Base-by-base conservation (phyloP, 176 grass and related monocot genomes). In the sorghum (Sorghum bicolor) region DNA sequence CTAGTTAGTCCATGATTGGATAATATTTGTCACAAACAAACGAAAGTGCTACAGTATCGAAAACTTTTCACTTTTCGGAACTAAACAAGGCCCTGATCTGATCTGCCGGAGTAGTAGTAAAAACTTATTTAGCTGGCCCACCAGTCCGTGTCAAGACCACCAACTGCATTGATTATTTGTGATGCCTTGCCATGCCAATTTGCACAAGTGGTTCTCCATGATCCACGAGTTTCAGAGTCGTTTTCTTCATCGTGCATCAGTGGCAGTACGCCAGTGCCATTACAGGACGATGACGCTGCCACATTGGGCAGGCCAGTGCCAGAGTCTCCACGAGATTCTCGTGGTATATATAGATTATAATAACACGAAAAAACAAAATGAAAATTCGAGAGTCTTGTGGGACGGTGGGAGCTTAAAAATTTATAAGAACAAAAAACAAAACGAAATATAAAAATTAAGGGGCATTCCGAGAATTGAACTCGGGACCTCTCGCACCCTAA, bases 391-490 rank as follows among this genome's bases (percentile, higher is more conserved):
- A 48, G 17, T 52, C 14, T 14, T 2, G 44, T 44, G 43, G 43
- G 43, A 4, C 10, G 0, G 12, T 45, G 13, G 43, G 43, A 45
- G 14, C 16, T 47, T 47, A 16, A 16, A 47, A 0, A 47, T n/a
- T n/a, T n/a, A 47, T 40, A 50, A 52, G 6, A 10, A 25, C 3
- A 16, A 4, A 28, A 62, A 38, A 38, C 2, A 12, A 9, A 14
- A 15, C 2, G 2, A n/a, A 10, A 8, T 48, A 16, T 0, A n/a
- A 10, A 8, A 63, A 16, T 0, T n/a, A n/a, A 0, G 91, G 87
- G 87, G 93, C 91, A 98, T 92, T 95, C 87, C 87, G 91, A 92
- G 89, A 98, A 94, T 93, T 95, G 92, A 95, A 98, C 87, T 98
- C 93, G 85, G 93, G 93, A 94, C 91, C 92, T 97, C 92, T 95